phyloP scores from a whole-genome alignment of 441 rosid genomes.

The Eutrema salsugineum region DNA sequence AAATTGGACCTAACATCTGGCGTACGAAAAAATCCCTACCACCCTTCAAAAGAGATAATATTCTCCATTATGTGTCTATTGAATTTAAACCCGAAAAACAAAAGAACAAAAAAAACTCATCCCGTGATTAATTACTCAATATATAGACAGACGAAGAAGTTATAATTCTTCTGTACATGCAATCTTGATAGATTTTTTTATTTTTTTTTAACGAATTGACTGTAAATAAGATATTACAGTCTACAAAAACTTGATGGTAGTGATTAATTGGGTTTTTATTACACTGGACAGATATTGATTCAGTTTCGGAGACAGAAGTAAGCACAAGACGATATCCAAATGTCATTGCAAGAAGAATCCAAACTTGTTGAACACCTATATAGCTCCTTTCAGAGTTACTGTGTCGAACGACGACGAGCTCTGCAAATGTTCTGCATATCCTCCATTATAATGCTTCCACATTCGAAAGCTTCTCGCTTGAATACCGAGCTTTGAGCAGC shows the following conservation, averaged over 20 bases:
- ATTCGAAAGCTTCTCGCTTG: constrained; percentile 55
- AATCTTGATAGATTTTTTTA: background rate
- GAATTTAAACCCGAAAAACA: background rate
- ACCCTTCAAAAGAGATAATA: background rate
- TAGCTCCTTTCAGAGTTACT: constrained; percentile 47
- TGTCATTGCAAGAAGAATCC: constrained; percentile 67
- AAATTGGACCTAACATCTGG: constrained; percentile 12
- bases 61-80: background rate
- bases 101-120: no score
- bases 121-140: background rate
- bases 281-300: constrained; percentile 24
- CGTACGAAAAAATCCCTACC: background rate
- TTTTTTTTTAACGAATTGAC: background rate
- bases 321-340: constrained; percentile 47
- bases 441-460: constrained; percentile 51
- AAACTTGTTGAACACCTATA: constrained; percentile 68
- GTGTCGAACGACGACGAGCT: constrained; percentile 61
- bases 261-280: background rate
- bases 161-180: background rate
- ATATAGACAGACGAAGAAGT: background rate
- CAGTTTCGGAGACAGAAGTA: constrained; percentile 56
- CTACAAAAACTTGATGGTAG: background rate
- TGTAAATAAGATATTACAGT: background rate
- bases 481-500: constrained; percentile 56
- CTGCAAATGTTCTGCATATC: constrained; percentile 54